phyloP scores from a whole-genome alignment of 225 moss, liverwort and hornwort genomes.

The Climacium dendroides region DNA sequence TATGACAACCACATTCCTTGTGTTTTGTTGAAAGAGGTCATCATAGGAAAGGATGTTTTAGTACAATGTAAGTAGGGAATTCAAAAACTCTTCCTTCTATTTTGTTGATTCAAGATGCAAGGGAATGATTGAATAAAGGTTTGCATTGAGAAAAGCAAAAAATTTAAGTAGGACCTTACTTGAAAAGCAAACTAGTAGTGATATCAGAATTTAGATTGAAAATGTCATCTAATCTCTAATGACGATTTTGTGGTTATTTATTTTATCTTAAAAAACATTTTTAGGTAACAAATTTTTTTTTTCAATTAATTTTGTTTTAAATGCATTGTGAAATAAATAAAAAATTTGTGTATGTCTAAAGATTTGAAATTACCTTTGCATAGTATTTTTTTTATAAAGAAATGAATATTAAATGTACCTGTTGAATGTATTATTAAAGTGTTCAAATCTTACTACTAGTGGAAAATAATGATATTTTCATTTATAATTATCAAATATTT shows the following conservation, averaged over 20 bases:
- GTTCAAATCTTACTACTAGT: neutral
- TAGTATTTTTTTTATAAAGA: neutral
- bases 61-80: no score
- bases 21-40: no score
- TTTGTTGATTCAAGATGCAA: neutral
- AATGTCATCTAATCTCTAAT: neutral
- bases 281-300: neutral
- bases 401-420: neutral
- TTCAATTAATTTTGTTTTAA: neutral
- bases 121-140: no score
- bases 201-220: neutral
- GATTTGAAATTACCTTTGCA: neutral
- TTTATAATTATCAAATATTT: neutral
- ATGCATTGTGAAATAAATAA: no score
- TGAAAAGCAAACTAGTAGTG: neutral
- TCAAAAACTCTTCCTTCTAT: no score
- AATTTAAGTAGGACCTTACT: neutral
- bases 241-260: no score
- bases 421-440: neutral
- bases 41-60: no score
- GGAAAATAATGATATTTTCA: neutral
- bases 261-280: neutral
- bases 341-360: neutral
- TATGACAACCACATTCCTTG: no score
- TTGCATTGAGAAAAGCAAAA: neutral